These are phyloP conservation scores for Ascochyta pisi DNA, from an alignment of 2,329 filamentous ascomycete genomes.

Conservation along the genomic window DNA sequence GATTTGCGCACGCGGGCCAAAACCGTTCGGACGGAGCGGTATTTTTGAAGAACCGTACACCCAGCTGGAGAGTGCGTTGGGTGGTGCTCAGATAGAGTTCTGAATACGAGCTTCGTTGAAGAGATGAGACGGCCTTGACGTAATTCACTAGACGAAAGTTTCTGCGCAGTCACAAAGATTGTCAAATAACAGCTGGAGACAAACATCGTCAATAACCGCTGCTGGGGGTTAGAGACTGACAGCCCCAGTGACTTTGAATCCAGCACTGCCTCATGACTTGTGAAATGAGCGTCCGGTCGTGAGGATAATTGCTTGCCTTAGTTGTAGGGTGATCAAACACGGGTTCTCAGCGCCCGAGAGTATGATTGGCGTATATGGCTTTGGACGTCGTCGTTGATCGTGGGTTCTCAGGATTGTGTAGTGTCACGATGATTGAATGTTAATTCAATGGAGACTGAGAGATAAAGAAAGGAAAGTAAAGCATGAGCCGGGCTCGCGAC, in stretches of 20 bases:
- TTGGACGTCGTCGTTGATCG: too few species aligned
- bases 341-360: too few species aligned
- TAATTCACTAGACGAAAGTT: background rate
- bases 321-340: too few species aligned
- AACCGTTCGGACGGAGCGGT: background rate
- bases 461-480: too few species aligned
- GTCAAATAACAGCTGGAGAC: background rate
- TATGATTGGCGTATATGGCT: too few species aligned
- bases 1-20: conserved; percentile 19
- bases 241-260: background rate
- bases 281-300: background rate
- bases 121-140: conserved; percentile 1
- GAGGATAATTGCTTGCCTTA: too few species aligned
- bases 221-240: background rate
- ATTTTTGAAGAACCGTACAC: background rate
- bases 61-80: background rate
- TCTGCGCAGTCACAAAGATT: background rate
- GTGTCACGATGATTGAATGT: too few species aligned
- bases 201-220: too few species aligned
- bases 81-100: conserved; percentile 1
- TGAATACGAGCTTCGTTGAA: conserved; percentile 1
- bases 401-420: too few species aligned
- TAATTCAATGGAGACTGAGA: too few species aligned
- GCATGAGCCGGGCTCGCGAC: too few species aligned
- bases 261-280: background rate